Conservation (phyloP, 2,329 filamentous ascomycete species). For the Lachnellula hyalina region DNA sequence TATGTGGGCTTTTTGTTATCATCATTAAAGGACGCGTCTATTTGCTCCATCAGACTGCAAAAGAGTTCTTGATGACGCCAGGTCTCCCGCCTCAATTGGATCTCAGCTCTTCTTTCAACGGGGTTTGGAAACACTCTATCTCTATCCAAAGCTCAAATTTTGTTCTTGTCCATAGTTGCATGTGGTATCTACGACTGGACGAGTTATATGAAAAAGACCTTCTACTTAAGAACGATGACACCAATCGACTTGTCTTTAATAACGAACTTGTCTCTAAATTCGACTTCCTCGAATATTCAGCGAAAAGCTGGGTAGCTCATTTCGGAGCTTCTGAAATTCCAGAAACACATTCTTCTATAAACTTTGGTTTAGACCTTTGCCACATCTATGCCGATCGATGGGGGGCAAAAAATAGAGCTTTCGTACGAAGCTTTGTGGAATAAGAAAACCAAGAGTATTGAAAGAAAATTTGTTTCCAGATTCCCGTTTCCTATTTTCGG, state of each 20-base stretch:
- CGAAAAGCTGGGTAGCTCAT: neutral
- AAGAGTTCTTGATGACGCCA: slow-evolving; percentile 30
- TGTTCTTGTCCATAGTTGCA: neutral
- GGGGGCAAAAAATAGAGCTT: too few relatives aligned
- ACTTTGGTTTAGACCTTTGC: too few relatives aligned
- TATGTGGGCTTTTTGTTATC: slow-evolving; percentile 35
- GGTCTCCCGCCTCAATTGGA: neutral
- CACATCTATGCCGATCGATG: too few relatives aligned
- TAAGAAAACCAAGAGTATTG: too few relatives aligned
- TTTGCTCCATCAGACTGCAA: slow-evolving; percentile 37
- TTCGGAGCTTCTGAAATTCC: neutral
- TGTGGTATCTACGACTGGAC: neutral
- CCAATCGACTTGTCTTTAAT: too few relatives aligned
- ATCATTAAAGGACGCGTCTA: slow-evolving; percentile 32
- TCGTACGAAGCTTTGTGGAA: too few relatives aligned
- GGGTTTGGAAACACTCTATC: neutral
- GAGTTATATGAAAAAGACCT: neutral
- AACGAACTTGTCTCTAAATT: neutral
- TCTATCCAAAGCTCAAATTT: neutral
- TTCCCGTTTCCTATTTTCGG: too few relatives aligned
- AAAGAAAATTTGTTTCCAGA: too few relatives aligned
- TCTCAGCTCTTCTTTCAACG: neutral
- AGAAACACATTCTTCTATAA: neutral
- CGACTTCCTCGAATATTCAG: neutral
- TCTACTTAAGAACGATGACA: neutral